Percentiles rank a stretch among this genome's conserved stretches.
phyloP scores from a whole-genome alignment of 108 stramenopile genomes.

The Nannochloropsis gaditana region DNA sequence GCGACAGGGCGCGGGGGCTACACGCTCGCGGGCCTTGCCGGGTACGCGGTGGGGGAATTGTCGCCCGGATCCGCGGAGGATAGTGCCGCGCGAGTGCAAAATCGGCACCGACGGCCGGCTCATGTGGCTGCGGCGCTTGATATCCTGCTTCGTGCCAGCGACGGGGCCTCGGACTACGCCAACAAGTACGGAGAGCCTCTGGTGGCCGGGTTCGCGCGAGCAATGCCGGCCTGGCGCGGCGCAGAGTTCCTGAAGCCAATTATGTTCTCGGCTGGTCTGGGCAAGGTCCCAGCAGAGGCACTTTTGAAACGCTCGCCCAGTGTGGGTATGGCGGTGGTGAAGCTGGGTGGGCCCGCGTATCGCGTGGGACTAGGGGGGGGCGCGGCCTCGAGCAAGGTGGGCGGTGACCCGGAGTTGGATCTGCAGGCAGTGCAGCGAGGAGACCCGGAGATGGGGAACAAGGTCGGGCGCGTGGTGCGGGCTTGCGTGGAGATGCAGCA shows the following conservation, averaged over 20 bases:
- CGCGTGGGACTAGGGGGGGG: slow-evolving; percentile 18
- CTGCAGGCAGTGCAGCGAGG: slow-evolving; percentile 20
- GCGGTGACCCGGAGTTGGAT: neutral
- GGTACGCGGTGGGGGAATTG: slow-evolving; percentile 15
- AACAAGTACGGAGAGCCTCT: slow-evolving; percentile 20
- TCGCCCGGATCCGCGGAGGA: neutral
- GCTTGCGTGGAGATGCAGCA: neutral
- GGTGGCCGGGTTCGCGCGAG: slow-evolving; percentile 17
- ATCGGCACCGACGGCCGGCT: neutral
- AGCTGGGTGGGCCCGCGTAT: slow-evolving; percentile 17
- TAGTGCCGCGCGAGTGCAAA: neutral
- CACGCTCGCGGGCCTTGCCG: slow-evolving; percentile 6
- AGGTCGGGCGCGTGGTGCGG: neutral
- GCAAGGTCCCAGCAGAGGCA: neutral
- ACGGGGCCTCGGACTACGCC: slow-evolving; percentile 22
- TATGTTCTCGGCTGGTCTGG: slow-evolving; percentile 23
- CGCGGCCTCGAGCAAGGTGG: slow-evolving; percentile 18
- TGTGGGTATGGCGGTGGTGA: neutral
- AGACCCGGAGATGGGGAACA: slow-evolving; percentile 26
- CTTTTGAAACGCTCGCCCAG: neutral
- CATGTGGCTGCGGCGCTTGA: neutral
- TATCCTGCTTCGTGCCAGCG: slow-evolving; percentile 16
- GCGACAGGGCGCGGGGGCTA: slow-evolving; percentile 16
- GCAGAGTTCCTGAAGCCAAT: slow-evolving; percentile 22
- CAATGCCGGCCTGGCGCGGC: neutral